These are phyloP conservation scores for Paracamarosporium sp. DNA, from an alignment of 2,329 filamentous ascomycete species.

Conservation along the genomic window DNA sequence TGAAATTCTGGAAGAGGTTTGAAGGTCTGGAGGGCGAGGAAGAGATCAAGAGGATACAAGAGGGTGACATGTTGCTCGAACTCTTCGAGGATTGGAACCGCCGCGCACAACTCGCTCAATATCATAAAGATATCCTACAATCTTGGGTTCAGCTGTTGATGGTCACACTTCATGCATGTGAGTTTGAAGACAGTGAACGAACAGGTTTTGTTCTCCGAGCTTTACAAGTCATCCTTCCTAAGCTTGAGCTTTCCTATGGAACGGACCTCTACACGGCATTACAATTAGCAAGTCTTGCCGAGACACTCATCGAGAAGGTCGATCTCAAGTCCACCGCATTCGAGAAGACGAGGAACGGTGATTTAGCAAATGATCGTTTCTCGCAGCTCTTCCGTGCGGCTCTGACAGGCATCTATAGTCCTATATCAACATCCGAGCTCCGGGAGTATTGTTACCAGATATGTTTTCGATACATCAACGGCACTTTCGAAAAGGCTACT, in stretches of 20 bases:
- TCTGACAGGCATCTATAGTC: conserved; percentile 77
- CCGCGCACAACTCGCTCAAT: conserved; percentile 61
- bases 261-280: conserved; percentile 73
- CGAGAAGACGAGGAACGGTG: conserved; percentile 60
- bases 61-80: conserved; percentile 64
- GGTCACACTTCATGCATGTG: conserved; percentile 81
- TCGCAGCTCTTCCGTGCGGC: conserved; percentile 91
- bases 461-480: conserved; percentile 82
- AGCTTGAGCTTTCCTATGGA: conserved; percentile 77
- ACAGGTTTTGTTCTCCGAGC: conserved; percentile 84
- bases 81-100: conserved; percentile 71
- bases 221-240: conserved; percentile 86
- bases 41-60: conserved; percentile 38
- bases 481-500: conserved; percentile 62
- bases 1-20: conserved; percentile 64
- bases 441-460: conserved; percentile 91
- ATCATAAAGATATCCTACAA: conserved; percentile 72
- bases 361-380: conserved; percentile 85
- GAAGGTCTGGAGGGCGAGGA: conserved; percentile 47
- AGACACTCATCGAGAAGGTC: conserved; percentile 74
- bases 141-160: conserved; percentile 87
- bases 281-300: conserved; percentile 78
- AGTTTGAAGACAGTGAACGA: conserved; percentile 75
- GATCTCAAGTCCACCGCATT: conserved; percentile 61
- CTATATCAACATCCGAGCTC: conserved; percentile 72